A percentile compares a stretch with the other conserved stretches of the same genome.
Conservation (phyloP, 2,329 filamentous ascomycete species). For the Diplocarpon rosae region DNA sequence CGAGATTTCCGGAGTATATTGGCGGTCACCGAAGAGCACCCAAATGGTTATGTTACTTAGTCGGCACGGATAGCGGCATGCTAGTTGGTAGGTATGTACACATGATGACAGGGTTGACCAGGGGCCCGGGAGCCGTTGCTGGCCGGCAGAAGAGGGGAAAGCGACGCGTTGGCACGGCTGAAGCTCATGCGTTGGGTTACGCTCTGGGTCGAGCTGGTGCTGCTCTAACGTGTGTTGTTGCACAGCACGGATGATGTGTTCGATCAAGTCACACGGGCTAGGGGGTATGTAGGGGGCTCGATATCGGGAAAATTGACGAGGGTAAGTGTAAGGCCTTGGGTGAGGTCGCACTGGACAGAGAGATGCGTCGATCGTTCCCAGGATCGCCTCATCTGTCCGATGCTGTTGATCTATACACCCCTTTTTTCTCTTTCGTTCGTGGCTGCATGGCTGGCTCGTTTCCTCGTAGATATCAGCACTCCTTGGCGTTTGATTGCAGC, state of each 20-base stretch:
- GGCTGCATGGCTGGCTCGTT: background rate
- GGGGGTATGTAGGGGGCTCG: background rate
- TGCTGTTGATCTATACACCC: background rate
- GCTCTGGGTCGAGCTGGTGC: background rate
- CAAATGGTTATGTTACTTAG: background rate
- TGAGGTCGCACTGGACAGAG: background rate
- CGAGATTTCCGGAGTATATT: background rate
- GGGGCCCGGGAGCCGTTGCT: constrained; percentile 1
- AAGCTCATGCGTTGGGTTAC: background rate
- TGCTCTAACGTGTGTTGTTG: too few species aligned
- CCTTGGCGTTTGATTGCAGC: too few species aligned
- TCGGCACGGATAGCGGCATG: constrained; percentile 4
- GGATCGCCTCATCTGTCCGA: background rate
- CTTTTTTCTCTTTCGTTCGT: background rate
- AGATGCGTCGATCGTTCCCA: background rate
- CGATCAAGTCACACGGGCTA: constrained; percentile 5
- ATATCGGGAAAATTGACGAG: background rate
- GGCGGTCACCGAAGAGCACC: background rate
- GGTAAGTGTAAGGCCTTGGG: background rate
- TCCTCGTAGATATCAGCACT: too few species aligned
- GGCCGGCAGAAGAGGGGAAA: background rate
- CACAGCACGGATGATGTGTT: background rate
- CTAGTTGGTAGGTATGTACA: background rate
- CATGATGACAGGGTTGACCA: background rate
- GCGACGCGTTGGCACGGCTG: background rate